Evolutionary conservation across 352 stramenopile species (phyloP).

Genomic region (Globisporangium cederbergense): DNA sequence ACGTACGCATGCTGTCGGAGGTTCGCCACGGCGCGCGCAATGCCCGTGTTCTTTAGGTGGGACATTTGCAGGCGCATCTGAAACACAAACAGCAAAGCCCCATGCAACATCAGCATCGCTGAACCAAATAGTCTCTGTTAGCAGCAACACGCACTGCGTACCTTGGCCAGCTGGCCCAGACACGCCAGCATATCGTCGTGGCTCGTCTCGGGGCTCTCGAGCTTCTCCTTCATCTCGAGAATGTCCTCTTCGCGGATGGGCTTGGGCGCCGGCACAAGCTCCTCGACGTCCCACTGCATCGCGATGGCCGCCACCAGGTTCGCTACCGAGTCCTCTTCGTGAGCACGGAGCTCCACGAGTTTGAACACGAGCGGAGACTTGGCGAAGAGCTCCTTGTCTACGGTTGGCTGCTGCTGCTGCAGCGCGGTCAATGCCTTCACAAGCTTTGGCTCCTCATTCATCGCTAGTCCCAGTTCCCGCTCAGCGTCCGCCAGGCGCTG

Average conservation of each 20-base stretch:
- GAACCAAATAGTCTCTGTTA: neutral
- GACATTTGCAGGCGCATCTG: constrained; percentile 62
- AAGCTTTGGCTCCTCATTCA: constrained; percentile 39
- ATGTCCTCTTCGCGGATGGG: constrained; percentile 56
- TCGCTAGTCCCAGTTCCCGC: constrained; percentile 30
- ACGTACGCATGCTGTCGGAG: constrained; percentile 74
- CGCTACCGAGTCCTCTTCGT: constrained; percentile 28
- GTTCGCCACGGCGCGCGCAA: constrained; percentile 54
- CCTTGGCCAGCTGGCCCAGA: constrained; percentile 52
- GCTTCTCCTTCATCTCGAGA: constrained; percentile 50
- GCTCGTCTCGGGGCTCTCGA: constrained; percentile 42
- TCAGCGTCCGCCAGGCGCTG: constrained; percentile 28
- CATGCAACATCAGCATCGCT: constrained; percentile 1
- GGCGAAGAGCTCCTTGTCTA: constrained; percentile 32
- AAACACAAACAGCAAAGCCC: constrained; percentile 13
- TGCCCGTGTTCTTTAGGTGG: constrained; percentile 66
- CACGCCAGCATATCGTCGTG: constrained; percentile 67
- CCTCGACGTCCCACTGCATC: constrained; percentile 46
- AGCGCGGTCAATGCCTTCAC: constrained; percentile 32
- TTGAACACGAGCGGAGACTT: constrained; percentile 30
- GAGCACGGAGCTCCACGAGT: constrained; percentile 37
- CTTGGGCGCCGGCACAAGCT: constrained; percentile 43
- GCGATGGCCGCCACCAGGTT: constrained; percentile 34
- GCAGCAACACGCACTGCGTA: constrained; percentile 7
- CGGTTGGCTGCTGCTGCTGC: constrained; percentile 19